Evolutionary conservation across 306 rosid species (phyloP).

Genomic region (Amphicarpaea edgeworthii): DNA sequence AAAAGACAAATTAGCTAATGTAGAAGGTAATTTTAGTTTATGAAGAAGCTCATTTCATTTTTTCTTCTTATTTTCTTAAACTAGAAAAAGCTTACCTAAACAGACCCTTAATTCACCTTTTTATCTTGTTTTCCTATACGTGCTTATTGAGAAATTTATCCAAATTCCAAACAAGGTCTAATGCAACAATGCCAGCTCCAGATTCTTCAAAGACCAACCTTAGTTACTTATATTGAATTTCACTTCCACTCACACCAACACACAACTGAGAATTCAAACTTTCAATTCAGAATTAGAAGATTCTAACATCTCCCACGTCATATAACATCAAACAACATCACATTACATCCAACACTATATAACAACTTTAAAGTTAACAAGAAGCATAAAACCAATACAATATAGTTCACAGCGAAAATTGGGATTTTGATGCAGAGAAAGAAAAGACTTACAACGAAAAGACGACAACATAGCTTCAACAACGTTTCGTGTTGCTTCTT

Average conservation of each 20-base stretch:
- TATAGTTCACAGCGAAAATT: too few species aligned
- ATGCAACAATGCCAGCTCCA: conserved; percentile 25
- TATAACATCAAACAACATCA: neutral
- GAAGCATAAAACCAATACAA: too few species aligned
- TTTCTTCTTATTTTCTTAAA: too few species aligned
- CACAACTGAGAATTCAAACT: neutral
- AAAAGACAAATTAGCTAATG: too few species aligned
- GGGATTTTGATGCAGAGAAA: conserved; percentile 21
- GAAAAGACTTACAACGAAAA: conserved; percentile 57
- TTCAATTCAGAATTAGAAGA: conserved; percentile 9
- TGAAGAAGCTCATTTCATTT: too few species aligned
- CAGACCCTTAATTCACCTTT: too few species aligned
- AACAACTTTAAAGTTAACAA: conserved; percentile 8
- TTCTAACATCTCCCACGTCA: neutral
- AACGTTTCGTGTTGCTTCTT: conserved; percentile 29
- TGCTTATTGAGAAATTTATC: too few species aligned
- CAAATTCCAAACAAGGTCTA: too few species aligned
- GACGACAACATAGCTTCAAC: conserved; percentile 56
- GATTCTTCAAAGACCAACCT: conserved; percentile 4
- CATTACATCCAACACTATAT: neutral
- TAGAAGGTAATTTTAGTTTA: too few species aligned
- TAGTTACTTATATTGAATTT: conserved; percentile 16
- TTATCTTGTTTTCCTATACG: too few species aligned
- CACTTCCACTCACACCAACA: conserved; percentile 16
- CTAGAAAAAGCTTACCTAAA: too few species aligned